Evolutionary conservation across 805 yeast genomes (phyloP).

Genomic region (Maudiozyma pseudohumilis): DNA sequence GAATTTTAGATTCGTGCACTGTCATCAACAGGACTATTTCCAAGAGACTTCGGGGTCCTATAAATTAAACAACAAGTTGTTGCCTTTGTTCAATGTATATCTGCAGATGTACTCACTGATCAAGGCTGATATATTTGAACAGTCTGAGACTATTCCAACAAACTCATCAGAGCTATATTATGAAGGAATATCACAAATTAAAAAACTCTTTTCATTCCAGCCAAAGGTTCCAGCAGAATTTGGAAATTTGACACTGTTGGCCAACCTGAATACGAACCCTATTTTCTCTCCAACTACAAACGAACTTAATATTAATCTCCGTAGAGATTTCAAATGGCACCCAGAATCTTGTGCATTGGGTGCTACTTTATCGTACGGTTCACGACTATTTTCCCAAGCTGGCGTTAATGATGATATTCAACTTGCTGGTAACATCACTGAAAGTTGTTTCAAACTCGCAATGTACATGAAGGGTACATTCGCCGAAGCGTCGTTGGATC

Average conservation of each 20-base stretch:
- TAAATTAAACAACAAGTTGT: slow-evolving; percentile 1
- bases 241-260: slow-evolving; percentile 3
- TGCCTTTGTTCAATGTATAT: slow-evolving; percentile 5
- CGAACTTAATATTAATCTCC: slow-evolving; percentile 16
- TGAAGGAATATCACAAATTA: slow-evolving; percentile 31
- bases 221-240: slow-evolving; percentile 34
- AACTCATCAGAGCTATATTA: slow-evolving; percentile 24
- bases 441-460: slow-evolving; percentile 41
- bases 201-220: slow-evolving; percentile 33
- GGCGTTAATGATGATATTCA: slow-evolving; percentile 20
- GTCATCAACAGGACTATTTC: slow-evolving; percentile 23
- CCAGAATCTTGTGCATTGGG: slow-evolving; percentile 46
- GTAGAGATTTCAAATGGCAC: slow-evolving; percentile 29
- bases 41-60: slow-evolving; percentile 1
- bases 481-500: slow-evolving; percentile 3
- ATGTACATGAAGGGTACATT: slow-evolving; percentile 28
- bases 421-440: slow-evolving; percentile 35
- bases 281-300: slow-evolving; percentile 16
- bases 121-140: slow-evolving; percentile 5
- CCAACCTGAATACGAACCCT: slow-evolving; percentile 6
- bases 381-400: slow-evolving; percentile 28
- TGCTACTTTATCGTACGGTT: slow-evolving; percentile 42
- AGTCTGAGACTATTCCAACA: not conserved
- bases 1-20: slow-evolving; percentile 26
- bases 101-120: slow-evolving; percentile 6